Evolutionary conservation across 2,329 filamentous ascomycete genomes (phyloP).

Genomic region (Elsinoe ampelina): DNA sequence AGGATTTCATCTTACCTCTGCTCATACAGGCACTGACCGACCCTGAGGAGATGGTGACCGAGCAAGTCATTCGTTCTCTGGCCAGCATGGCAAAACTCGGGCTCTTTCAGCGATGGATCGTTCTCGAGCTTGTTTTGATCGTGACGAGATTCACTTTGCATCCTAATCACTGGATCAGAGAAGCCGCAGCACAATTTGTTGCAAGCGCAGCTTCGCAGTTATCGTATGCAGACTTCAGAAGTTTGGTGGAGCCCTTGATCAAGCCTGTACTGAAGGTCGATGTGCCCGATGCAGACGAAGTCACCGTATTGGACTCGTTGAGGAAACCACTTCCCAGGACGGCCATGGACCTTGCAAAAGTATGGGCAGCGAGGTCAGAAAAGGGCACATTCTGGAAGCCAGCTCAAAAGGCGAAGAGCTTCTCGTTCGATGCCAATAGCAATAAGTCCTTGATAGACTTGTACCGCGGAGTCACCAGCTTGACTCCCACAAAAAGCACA

Average conservation of each 20-base stretch:
- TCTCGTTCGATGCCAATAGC: constrained; percentile 42
- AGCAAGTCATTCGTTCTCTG: constrained; percentile 78
- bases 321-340: constrained; percentile 71
- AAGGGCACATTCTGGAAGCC: constrained; percentile 82
- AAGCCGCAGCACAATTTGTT: constrained; percentile 77
- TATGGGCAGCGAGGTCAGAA: constrained; percentile 76
- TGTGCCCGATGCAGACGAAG: constrained; percentile 60
- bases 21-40: constrained; percentile 95
- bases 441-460: constrained; percentile 15
- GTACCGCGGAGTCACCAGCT: constrained; percentile 36
- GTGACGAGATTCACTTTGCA: constrained; percentile 82
- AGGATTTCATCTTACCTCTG: constrained; percentile 89
- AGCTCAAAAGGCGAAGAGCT: constrained; percentile 58
- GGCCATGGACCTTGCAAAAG: constrained; percentile 74
- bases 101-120: constrained; percentile 71
- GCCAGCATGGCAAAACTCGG: constrained; percentile 83
- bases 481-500: constrained; percentile 51
- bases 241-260: constrained; percentile 72
- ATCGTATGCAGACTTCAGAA: constrained; percentile 70
- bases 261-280: constrained; percentile 71
- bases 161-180: constrained; percentile 89
- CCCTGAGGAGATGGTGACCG: constrained; percentile 86
- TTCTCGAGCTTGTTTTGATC: constrained; percentile 80
- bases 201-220: constrained; percentile 66
- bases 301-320: constrained; percentile 67